Evolutionary conservation across 2,329 filamentous ascomycete genomes (phyloP).

Genomic region (Diaporthe eres): DNA sequence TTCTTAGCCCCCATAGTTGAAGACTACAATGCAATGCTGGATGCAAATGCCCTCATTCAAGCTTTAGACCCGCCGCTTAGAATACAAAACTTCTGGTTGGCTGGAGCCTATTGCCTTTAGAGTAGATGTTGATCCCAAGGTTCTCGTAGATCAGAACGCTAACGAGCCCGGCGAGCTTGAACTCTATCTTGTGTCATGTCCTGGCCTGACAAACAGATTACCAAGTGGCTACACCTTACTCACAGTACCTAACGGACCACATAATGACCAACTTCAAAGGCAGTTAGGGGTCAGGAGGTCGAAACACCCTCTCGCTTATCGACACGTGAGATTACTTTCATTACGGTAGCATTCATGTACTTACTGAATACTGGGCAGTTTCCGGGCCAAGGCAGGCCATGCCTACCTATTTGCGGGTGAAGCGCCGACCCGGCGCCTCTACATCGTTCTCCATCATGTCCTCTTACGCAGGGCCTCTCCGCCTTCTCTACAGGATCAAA

Average conservation of each 20-base stretch:
- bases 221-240: not conserved
- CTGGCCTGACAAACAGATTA: slow-evolving; percentile 15
- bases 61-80: slow-evolving; percentile 13
- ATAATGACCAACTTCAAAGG: not conserved
- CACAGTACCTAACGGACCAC: not conserved
- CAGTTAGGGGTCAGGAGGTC: not conserved
- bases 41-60: not conserved
- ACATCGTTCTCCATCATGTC: not conserved
- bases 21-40: not conserved
- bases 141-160: slow-evolving; percentile 11
- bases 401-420: not conserved
- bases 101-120: slow-evolving; percentile 21
- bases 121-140: slow-evolving; percentile 16
- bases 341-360: not conserved
- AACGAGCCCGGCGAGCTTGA: not conserved
- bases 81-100: slow-evolving; percentile 25
- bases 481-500: not conserved
- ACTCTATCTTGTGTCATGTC: slow-evolving; percentile 12
- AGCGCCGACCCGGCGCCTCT: not conserved
- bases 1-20: not conserved
- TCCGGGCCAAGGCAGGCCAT: not conserved
- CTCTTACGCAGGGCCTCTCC: not conserved
- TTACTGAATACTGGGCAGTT: not conserved
- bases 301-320: not conserved
- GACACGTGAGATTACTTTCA: not conserved